A percentile compares a stretch with the other conserved stretches of the same genome.
Evolutionary conservation across 2,329 filamentous ascomycete genomes (phyloP).

Genomic region (Mycosphaerelloides madeirae): DNA sequence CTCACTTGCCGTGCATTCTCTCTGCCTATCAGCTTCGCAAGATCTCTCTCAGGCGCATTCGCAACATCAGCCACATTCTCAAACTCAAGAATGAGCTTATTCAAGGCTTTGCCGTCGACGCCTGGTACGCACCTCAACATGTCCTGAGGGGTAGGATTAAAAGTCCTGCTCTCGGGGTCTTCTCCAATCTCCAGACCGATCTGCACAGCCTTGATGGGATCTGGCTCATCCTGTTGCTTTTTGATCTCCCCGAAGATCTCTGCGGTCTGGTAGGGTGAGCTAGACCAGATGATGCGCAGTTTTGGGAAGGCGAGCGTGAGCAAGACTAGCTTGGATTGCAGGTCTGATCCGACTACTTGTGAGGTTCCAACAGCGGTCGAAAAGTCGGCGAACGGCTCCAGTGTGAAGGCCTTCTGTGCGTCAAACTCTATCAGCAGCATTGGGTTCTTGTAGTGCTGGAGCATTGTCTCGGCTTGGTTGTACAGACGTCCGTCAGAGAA

Average conservation of each 20-base stretch:
- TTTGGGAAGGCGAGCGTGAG: constrained; percentile 87
- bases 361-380: constrained; percentile 61
- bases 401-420: constrained; percentile 92
- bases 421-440: constrained; percentile 98
- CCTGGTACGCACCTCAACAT: constrained; percentile 85
- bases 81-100: constrained; percentile 64
- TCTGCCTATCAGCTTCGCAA: constrained; percentile 70
- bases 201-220: constrained; percentile 79
- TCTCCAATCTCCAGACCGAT: constrained; percentile 66
- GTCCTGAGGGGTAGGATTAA: constrained; percentile 82
- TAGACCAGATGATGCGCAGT: constrained; percentile 89
- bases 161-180: constrained; percentile 56
- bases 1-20: constrained; percentile 72
- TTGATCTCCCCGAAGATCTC: constrained; percentile 96
- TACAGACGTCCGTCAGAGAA: constrained; percentile 89
- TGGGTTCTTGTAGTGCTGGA: constrained; percentile 80
- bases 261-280: constrained; percentile 88
- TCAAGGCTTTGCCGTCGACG: constrained; percentile 72
- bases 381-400: constrained; percentile 57
- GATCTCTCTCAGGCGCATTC: constrained; percentile 72
- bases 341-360: constrained; percentile 60
- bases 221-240: constrained; percentile 81
- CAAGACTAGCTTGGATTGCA: constrained; percentile 88
- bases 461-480: constrained; percentile 89
- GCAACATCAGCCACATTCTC: constrained; percentile 77